A percentile compares a stretch with the other conserved stretches of the same genome.
Evolutionary conservation across 75 land plant genomes (phyloP).

Genomic region (Ceratopteris richardii): DNA sequence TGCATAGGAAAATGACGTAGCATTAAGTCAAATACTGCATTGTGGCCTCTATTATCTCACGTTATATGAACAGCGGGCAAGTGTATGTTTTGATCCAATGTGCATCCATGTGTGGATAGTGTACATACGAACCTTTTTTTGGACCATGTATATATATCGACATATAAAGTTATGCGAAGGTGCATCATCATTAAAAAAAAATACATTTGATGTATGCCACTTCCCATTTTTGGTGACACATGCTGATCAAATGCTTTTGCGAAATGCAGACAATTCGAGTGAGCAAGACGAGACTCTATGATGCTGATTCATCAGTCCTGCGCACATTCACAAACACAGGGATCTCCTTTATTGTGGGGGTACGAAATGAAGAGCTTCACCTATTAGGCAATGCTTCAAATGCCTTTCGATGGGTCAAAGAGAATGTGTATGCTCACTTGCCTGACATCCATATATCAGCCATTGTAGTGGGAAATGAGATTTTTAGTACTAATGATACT

Average conservation of each 20-base stretch:
- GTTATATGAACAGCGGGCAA: too few species aligned
- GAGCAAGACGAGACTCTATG: conserved; percentile 50
- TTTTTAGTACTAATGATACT: neutral
- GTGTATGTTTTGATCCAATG: too few species aligned
- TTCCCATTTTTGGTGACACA: too few species aligned
- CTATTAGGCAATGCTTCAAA: conserved; percentile 2
- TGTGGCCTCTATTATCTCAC: too few species aligned
- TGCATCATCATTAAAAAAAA: too few species aligned
- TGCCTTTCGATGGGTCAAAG: conserved; percentile 18
- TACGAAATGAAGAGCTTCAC: conserved; percentile 34
- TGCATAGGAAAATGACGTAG: too few species aligned
- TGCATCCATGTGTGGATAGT: too few species aligned
- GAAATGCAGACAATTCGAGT: conserved; percentile 33
- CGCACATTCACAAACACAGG: conserved; percentile 52
- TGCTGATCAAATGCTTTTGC: conserved; percentile 3
- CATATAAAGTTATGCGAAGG: too few species aligned
- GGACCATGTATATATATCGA: too few species aligned
- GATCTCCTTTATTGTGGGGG: conserved; percentile 48
- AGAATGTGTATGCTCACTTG: conserved; percentile 20
- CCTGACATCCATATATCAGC: conserved; percentile 14
- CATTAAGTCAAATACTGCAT: too few species aligned
- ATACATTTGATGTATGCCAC: too few species aligned
- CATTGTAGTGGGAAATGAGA: conserved; percentile 29
- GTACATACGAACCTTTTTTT: too few species aligned
- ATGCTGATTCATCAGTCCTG: conserved; percentile 44